Percentiles rank a stretch among this genome's conserved stretches.
Conservation (phyloP, 225 moss, liverwort and hornwort species). For the Physcomitrium patens region DNA sequence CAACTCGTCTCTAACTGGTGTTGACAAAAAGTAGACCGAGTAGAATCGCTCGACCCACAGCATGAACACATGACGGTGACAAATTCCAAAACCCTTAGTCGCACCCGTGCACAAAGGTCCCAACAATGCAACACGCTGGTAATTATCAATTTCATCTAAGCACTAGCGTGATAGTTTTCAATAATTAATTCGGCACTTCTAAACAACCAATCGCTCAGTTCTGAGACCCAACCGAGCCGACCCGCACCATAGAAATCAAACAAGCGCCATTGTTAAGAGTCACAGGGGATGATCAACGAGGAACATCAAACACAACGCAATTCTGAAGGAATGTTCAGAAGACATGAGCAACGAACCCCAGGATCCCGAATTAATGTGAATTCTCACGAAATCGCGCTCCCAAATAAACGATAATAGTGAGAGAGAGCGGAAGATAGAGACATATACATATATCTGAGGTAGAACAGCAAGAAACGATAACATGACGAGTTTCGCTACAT, state of each 20-base stretch:
- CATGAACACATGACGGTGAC: not conserved
- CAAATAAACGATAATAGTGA: too few species aligned
- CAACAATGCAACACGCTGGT: too few species aligned
- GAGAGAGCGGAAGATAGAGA: too few species aligned
- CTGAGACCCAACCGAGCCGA: not conserved
- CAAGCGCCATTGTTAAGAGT: not conserved
- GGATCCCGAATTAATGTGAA: not conserved
- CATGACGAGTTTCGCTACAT: not conserved
- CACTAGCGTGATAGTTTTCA: too few species aligned
- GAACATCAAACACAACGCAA: not conserved
- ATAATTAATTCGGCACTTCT: not conserved
- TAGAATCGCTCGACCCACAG: not conserved
- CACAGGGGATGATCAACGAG: not conserved
- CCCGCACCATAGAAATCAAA: not conserved
- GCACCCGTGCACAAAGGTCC: not conserved
- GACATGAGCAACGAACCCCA: not conserved
- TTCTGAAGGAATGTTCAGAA: not conserved
- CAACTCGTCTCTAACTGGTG: not conserved
- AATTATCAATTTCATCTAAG: too few species aligned
- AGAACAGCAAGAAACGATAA: not conserved
- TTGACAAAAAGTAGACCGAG: conserved; percentile 4
- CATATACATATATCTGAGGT: too few species aligned
- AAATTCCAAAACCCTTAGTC: conserved; percentile 8
- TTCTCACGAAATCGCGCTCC: not conserved
- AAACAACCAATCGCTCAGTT: not conserved